Percentiles rank a stretch among this genome's conserved stretches.
These are phyloP conservation scores for Pisolithus sp. DNA, from an alignment of 768 basidiomycete species.

Conservation along the genomic window DNA sequence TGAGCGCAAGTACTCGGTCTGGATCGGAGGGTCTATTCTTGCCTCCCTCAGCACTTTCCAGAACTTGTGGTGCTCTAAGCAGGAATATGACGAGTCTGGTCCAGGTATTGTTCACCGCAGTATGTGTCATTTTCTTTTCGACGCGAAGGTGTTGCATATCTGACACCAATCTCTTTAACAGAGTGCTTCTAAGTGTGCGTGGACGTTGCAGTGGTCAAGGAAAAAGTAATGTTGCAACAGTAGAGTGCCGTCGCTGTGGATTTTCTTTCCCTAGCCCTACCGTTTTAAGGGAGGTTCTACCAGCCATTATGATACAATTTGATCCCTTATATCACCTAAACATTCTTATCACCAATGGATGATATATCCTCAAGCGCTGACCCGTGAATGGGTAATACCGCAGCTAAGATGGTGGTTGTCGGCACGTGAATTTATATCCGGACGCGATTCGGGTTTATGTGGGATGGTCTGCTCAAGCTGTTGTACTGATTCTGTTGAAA, in stretches of 20 bases:
- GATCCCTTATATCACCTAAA: background rate
- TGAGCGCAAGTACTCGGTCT: constrained; percentile 93
- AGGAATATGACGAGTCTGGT: constrained; percentile 86
- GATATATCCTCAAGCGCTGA: background rate
- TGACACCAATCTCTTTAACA: constrained; percentile 3
- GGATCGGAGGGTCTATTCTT: constrained; percentile 85
- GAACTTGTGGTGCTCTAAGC: constrained; percentile 91
- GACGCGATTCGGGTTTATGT: too few species aligned
- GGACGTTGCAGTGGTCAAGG: constrained; percentile 13
- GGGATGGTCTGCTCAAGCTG: too few species aligned
- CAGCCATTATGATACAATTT: background rate
- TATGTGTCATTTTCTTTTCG: constrained; percentile 28
- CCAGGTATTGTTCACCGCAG: constrained; percentile 78
- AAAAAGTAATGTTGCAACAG: constrained; percentile 15
- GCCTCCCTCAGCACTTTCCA: constrained; percentile 94
- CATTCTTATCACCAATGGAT: background rate
- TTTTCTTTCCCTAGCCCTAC: background rate
- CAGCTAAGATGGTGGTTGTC: background rate
- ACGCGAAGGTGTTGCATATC: background rate
- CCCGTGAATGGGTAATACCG: background rate
- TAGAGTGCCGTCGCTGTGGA: constrained; percentile 22
- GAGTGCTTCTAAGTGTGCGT: constrained; percentile 20
- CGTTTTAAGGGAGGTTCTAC: background rate
- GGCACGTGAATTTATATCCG: too few species aligned
- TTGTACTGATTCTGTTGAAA: too few species aligned